Conservation (phyloP, 306 rosid species). For the Benincasa hispida region DNA sequence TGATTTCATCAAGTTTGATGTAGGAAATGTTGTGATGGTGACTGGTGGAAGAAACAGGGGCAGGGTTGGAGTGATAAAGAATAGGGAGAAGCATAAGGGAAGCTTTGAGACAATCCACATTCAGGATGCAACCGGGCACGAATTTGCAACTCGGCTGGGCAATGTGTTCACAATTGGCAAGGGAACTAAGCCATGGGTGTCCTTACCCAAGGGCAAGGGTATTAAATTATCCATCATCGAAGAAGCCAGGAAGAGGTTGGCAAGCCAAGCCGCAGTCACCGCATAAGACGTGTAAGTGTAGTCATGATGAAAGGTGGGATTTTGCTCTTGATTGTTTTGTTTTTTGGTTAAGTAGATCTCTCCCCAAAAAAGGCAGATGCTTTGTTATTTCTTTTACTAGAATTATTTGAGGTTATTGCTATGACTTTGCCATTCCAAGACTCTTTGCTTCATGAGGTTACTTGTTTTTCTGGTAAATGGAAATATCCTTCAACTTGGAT, state of each 20-base stretch:
- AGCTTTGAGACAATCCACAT: constrained; percentile 61
- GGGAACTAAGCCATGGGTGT: constrained; percentile 64
- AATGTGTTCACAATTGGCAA: constrained; percentile 64
- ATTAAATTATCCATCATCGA: constrained; percentile 65
- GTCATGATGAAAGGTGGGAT: not conserved
- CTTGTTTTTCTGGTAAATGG: not conserved
- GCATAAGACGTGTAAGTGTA: constrained; percentile 19
- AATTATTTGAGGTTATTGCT: not conserved
- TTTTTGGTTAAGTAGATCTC: not conserved
- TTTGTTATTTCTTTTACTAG: not conserved
- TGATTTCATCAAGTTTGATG: constrained; percentile 70
- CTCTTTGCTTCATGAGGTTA: not conserved
- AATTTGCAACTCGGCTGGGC: constrained; percentile 57
- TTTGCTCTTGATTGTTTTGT: not conserved
- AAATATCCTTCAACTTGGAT: not conserved
- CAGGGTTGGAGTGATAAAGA: constrained; percentile 74
- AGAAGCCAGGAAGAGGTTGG: constrained; percentile 66
- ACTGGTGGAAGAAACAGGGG: constrained; percentile 77
- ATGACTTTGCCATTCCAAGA: not conserved
- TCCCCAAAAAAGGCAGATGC: not conserved
- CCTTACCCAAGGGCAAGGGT: constrained; percentile 89
- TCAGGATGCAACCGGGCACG: constrained; percentile 76
- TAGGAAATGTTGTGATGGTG: constrained; percentile 74
- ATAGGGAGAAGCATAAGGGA: constrained; percentile 77
- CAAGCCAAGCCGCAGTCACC: constrained; percentile 42